Conservation (phyloP, 2,329 filamentous ascomycete genomes). For the Triangularia setosa region DNA sequence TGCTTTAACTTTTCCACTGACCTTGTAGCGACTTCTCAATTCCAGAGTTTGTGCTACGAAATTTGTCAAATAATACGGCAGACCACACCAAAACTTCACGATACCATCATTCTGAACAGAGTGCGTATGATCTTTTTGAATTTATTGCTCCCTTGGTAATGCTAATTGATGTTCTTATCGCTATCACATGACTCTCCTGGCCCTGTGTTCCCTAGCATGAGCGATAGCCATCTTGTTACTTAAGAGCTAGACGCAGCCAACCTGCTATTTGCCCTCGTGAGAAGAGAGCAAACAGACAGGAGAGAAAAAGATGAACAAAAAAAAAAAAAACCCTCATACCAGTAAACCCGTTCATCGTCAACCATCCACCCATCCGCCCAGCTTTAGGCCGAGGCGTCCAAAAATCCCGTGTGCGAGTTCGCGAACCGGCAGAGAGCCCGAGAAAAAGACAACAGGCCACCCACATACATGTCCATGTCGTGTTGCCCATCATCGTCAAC, state of each 20-base stretch:
- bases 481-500: neutral
- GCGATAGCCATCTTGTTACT: neutral
- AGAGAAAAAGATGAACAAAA: neutral
- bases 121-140: neutral
- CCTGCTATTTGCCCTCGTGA: neutral
- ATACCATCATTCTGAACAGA: neutral
- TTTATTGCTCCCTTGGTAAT: neutral
- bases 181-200: neutral
- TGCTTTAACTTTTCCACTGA: neutral
- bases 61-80: neutral
- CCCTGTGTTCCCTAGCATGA: neutral
- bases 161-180: neutral
- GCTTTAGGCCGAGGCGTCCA: neutral
- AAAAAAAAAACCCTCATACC: neutral
- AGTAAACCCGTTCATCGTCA: neutral
- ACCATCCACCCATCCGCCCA: neutral
- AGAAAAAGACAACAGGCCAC: neutral
- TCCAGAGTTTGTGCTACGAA: neutral
- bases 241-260: neutral
- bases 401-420: neutral
- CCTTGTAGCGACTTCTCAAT: neutral
- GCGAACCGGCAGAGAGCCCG: neutral
- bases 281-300: neutral
- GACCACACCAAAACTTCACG: neutral
- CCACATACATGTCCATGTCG: neutral